These are phyloP conservation scores for Thalia dealbata DNA, from an alignment of 176 grass and related monocot genomes.

Conservation along the genomic window DNA sequence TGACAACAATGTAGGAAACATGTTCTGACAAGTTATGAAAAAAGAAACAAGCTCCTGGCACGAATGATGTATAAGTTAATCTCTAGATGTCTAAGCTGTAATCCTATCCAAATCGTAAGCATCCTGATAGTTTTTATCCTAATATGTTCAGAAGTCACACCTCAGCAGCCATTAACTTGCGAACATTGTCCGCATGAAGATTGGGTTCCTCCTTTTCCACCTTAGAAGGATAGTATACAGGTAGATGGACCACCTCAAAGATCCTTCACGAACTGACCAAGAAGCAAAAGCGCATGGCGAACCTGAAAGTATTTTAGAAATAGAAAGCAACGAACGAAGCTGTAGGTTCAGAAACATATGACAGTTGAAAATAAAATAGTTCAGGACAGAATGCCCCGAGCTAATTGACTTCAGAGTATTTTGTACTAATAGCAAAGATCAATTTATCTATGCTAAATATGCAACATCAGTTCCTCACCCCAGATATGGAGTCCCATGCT, in stretches of 20 bases:
- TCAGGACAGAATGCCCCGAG: neutral
- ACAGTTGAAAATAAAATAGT: no score
- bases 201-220: constrained; percentile 84
- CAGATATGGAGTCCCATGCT: constrained; percentile 90
- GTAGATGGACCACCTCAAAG: constrained; percentile 74
- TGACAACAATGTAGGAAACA: no score
- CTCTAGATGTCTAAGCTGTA: no score
- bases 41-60: no score
- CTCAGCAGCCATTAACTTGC: constrained; percentile 84
- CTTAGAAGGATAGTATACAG: constrained; percentile 74
- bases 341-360: no score
- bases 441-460: neutral
- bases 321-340: no score
- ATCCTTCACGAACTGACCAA: constrained; percentile 72
- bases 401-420: neutral
- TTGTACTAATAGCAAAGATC: neutral
- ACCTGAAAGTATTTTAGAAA: constrained; percentile 29
- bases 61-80: no score
- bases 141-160: constrained; percentile 17
- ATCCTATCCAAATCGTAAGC: no score
- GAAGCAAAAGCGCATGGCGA: constrained; percentile 75
- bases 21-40: no score
- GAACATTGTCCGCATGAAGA: constrained; percentile 65
- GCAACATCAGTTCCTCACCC: constrained; percentile 37
- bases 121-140: no score